phyloP scores from a whole-genome alignment of 176 grass and related monocot genomes.

The Aechmea fasciata region DNA sequence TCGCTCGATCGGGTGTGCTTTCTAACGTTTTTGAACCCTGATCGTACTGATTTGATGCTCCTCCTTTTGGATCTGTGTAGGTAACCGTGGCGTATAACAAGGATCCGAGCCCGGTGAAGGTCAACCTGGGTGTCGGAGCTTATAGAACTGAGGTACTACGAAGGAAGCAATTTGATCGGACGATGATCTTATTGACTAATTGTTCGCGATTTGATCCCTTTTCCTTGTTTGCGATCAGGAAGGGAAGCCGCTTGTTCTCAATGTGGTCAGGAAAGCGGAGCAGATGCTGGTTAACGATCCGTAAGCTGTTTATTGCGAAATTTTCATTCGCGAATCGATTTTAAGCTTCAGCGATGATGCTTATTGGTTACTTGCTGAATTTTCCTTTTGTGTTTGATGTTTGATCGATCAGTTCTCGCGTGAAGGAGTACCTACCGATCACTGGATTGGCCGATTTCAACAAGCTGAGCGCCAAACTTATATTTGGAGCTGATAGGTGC shows the following conservation, averaged over 20 bases:
- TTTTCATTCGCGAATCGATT: background rate
- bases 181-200: background rate
- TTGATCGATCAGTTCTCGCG: slow-evolving; percentile 39
- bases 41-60: background rate
- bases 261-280: slow-evolving; percentile 78
- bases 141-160: slow-evolving; percentile 77
- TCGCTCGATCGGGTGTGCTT: background rate
- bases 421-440: slow-evolving; percentile 93
- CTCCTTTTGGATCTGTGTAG: slow-evolving; percentile 17
- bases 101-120: slow-evolving; percentile 77
- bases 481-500: slow-evolving; percentile 88
- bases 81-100: slow-evolving; percentile 98
- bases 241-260: slow-evolving; percentile 95
- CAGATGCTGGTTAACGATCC: slow-evolving; percentile 54
- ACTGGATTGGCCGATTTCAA: slow-evolving; percentile 93
- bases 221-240: slow-evolving; percentile 38
- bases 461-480: slow-evolving; percentile 92
- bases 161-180: background rate
- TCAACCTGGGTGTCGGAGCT: slow-evolving; percentile 96
- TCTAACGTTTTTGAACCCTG: background rate
- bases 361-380: background rate
- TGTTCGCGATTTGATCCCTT: background rate
- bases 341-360: slow-evolving; percentile 1
- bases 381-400: slow-evolving; percentile 11
- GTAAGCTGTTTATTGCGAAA: slow-evolving; percentile 28